Evolutionary conservation across 805 yeast genomes (phyloP).

Genomic region (Wickerhamiella sorbophila): DNA sequence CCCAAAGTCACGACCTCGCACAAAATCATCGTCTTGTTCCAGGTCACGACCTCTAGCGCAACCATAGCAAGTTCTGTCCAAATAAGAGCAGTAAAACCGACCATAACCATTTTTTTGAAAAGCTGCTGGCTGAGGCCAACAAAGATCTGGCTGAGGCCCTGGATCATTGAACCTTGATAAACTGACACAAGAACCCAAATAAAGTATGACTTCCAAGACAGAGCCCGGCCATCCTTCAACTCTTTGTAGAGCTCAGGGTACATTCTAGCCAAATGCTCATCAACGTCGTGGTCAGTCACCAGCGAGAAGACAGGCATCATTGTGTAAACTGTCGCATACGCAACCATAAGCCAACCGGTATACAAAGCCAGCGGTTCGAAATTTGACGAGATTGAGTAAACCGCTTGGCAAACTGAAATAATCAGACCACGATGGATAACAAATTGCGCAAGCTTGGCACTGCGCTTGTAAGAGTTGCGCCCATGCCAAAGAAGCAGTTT

Average conservation of each 20-base stretch:
- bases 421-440: slow-evolving; percentile 92
- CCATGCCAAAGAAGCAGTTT: slow-evolving; percentile 94
- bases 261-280: slow-evolving; percentile 70
- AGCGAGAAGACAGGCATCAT: slow-evolving; percentile 96
- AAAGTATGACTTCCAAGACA: slow-evolving; percentile 76
- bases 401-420: slow-evolving; percentile 89
- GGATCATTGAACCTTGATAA: slow-evolving; percentile 83
- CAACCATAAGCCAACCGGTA: slow-evolving; percentile 97
- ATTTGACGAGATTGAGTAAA: slow-evolving; percentile 68
- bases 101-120: slow-evolving; percentile 68
- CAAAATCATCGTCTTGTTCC: slow-evolving; percentile 67
- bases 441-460: slow-evolving; percentile 90
- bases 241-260: slow-evolving; percentile 95
- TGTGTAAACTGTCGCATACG: slow-evolving; percentile 91
- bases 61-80: slow-evolving; percentile 88
- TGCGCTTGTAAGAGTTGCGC: slow-evolving; percentile 86
- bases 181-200: slow-evolving; percentile 81
- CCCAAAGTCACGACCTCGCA: slow-evolving; percentile 58
- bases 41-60: slow-evolving; percentile 78
- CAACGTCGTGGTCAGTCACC: slow-evolving; percentile 83
- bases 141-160: slow-evolving; percentile 64
- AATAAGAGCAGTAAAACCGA: slow-evolving; percentile 66
- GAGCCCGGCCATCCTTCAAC: slow-evolving; percentile 71
- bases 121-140: slow-evolving; percentile 41
- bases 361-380: slow-evolving; percentile 91